Base-by-base conservation (phyloP, 2,329 filamentous ascomycete species). In the Botrytis fabae region DNA sequence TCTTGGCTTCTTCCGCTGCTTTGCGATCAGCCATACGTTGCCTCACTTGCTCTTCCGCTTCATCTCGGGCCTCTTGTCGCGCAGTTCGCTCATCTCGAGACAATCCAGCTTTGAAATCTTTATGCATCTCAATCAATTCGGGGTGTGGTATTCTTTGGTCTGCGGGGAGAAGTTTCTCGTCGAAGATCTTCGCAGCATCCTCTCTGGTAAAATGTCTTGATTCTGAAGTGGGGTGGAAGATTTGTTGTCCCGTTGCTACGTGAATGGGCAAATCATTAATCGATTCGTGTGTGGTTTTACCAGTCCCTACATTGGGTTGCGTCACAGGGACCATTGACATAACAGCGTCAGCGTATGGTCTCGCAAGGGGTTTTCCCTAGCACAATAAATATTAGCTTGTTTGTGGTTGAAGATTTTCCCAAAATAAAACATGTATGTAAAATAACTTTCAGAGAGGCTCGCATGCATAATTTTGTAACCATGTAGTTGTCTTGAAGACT, bases 401-500 rank as follows among this genome's bases (percentile, higher is more conserved):
- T 76, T 61, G 44, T 60, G 51, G 71, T 51, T 68, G n/a, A 32
- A 73, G 59, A 70, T 10, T 71, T 69, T 44, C 74, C 73, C 48
- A 61, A 75, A 73, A 73, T 73, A 70, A 25, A 69, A 72, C 59
- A 22, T 14, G 48, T 35, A 64, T 71, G 46, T 61, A 38, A 75
- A 75, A 74, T 77, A 78, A 77, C 71, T 74, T 79, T 93, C 91
- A 93, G 91, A 91, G 89, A 91, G 89, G 89, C 86, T 89, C 87
- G 88, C 86, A 91, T 91, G 89, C 87, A 88, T 89, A 85, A 85
- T 85, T 88, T 87, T 92, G 86, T 95, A 95, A 98, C 93, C 93
- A 96, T 91, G 86, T 90, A 82, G 85, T 75, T 90, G 95, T 98
- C 95, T 97, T 98, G 87, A 97, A 97, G 95, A 98, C 95, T 98